A percentile compares a stretch with the other conserved stretches of the same genome.
Evolutionary conservation across 352 stramenopile species (phyloP).

Genomic region (Pythium aquatile): DNA sequence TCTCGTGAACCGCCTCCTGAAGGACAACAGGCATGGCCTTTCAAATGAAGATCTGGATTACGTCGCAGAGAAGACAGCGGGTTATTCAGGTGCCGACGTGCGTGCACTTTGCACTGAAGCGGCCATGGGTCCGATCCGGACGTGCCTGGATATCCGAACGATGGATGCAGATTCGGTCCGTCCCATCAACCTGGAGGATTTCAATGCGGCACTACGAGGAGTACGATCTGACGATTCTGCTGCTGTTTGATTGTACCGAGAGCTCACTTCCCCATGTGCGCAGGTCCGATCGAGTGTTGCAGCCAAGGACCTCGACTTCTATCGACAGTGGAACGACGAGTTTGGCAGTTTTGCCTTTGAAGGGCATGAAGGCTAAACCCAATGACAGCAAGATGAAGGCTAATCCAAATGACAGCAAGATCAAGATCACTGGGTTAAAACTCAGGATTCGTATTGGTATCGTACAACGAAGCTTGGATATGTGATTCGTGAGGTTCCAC

Average conservation of each 20-base stretch:
- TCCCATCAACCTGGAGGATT: conserved; percentile 95
- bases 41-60: conserved; percentile 84
- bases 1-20: conserved; percentile 91
- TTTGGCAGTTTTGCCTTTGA: conserved; percentile 90
- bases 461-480: not conserved
- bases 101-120: conserved; percentile 96
- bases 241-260: not conserved
- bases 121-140: conserved; percentile 95
- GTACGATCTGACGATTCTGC: conserved; percentile 30
- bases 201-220: conserved; percentile 89
- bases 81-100: conserved; percentile 98
- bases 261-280: not conserved
- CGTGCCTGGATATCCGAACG: conserved; percentile 76
- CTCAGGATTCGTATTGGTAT: conserved; percentile 5
- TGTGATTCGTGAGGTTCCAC: not conserved
- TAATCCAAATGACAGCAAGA: not conserved
- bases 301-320: conserved; percentile 91
- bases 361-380: conserved; percentile 47
- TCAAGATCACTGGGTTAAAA: not conserved
- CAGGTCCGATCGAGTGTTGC: conserved; percentile 95
- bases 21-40: conserved; percentile 92
- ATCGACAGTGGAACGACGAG: conserved; percentile 92
- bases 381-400: not conserved
- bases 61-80: conserved; percentile 86
- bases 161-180: conserved; percentile 91